A percentile compares a stretch with the other conserved stretches of the same genome.
Conservation (phyloP, 176 grass and related monocot species). For the Miscanthus lutarioriparius region DNA sequence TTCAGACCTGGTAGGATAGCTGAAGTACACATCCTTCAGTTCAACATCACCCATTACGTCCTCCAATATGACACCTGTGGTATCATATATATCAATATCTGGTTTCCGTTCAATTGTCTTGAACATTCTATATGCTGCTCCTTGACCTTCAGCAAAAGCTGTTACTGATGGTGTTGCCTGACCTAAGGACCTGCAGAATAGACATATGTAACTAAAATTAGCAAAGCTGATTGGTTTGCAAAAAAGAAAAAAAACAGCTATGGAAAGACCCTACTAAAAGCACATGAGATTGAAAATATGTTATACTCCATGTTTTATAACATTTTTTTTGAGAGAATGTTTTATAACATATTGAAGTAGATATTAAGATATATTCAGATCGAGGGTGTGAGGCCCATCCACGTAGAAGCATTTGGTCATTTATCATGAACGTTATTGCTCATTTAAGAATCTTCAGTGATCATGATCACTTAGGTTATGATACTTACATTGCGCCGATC, state of each 20-base stretch:
- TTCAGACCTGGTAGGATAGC: conserved; percentile 68
- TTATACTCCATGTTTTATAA: neutral
- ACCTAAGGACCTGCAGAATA: conserved; percentile 69
- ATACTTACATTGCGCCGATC: conserved; percentile 76
- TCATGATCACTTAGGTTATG: conserved; percentile 14
- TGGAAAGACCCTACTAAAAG: conserved; percentile 9
- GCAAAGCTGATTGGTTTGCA: neutral
- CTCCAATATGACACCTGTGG: conserved; percentile 59
- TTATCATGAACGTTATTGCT: neutral
- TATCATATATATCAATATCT: conserved; percentile 58
- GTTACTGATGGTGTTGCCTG: conserved; percentile 65
- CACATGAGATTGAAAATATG: neutral
- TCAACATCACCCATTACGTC: conserved; percentile 76
- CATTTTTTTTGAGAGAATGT: neutral
- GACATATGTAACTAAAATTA: conserved; percentile 4
- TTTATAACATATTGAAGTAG: neutral
- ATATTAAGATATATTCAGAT: neutral
- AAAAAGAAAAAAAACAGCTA: neutral
- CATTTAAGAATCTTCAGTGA: conserved; percentile 12
- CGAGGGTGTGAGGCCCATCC: neutral
- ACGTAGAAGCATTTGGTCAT: neutral
- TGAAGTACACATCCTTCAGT: conserved; percentile 79
- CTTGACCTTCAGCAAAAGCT: conserved; percentile 84
- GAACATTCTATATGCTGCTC: conserved; percentile 85
- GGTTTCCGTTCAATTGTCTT: conserved; percentile 75